phyloP scores from a whole-genome alignment of 2,329 filamentous ascomycete species.

The Chaetomium olivaceum region DNA sequence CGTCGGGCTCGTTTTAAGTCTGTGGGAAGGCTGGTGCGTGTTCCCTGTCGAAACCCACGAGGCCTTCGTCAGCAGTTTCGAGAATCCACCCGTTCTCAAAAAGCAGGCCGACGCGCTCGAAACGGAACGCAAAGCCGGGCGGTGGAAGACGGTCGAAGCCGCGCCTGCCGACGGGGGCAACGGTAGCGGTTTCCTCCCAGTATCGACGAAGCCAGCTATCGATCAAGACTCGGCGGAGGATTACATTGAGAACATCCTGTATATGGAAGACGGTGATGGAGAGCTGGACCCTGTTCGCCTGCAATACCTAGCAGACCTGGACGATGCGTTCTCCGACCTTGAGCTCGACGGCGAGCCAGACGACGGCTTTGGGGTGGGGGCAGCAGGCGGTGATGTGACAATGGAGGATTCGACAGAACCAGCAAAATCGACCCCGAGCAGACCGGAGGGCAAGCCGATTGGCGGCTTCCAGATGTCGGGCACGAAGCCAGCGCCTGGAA shows the following conservation, averaged over 20 bases:
- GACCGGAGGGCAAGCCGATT: conserved; percentile 28
- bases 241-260: conserved; percentile 26
- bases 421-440: conserved; percentile 22
- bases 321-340: conserved; percentile 38
- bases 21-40: conserved; percentile 72
- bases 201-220: conserved; percentile 26
- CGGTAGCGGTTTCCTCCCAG: conserved; percentile 27
- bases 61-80: conserved; percentile 68
- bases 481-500: conserved; percentile 38
- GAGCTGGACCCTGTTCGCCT: conserved; percentile 26
- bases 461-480: conserved; percentile 34
- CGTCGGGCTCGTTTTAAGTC: conserved; percentile 64
- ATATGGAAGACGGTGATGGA: conserved; percentile 30
- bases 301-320: conserved; percentile 29
- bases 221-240: conserved; percentile 20
- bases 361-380: conserved; percentile 31
- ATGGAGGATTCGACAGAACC: conserved; percentile 40
- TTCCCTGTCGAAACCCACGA: conserved; percentile 76
- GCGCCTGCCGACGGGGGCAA: conserved; percentile 15
- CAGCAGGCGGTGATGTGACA: conserved; percentile 20
- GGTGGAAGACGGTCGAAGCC: conserved; percentile 55
- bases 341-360: conserved; percentile 44
- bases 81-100: conserved; percentile 60
- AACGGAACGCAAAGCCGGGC: conserved; percentile 43
- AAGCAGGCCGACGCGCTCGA: conserved; percentile 39